Conservation (phyloP, 2,329 filamentous ascomycete species). For the Epichloe scottii region DNA sequence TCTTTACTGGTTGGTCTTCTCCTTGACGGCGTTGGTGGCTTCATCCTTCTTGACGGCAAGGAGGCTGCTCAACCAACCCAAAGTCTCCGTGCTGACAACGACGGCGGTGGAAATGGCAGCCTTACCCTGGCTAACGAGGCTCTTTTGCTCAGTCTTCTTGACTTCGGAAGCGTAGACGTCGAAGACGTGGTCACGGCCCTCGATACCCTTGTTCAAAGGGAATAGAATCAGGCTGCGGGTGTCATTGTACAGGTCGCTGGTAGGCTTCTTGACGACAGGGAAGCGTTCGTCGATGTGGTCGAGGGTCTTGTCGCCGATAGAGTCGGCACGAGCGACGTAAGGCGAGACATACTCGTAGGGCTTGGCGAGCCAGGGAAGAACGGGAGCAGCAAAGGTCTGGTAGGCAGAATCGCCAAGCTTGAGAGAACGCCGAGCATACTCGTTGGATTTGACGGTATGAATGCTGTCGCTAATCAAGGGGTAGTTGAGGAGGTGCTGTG, state of each 20-base stretch:
- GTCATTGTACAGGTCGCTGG: conserved; percentile 53
- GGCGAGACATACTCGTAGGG: conserved; percentile 75
- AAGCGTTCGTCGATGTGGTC: conserved; percentile 56
- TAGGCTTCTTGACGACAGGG: conserved; percentile 64
- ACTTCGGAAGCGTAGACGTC: conserved; percentile 44
- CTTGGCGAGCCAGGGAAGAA: conserved; percentile 57
- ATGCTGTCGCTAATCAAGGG: conserved; percentile 72
- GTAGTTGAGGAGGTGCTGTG: conserved; percentile 71
- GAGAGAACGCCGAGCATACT: conserved; percentile 73
- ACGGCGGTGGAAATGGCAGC: conserved; percentile 56
- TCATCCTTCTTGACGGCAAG: conserved; percentile 51
- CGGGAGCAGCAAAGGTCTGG: conserved; percentile 60
- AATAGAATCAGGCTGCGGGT: conserved; percentile 49
- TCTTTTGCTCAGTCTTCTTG: conserved; percentile 52
- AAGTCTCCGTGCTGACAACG: conserved; percentile 51
- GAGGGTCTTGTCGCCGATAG: conserved; percentile 61
- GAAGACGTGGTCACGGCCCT: conserved; percentile 50
- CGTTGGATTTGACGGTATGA: conserved; percentile 65
- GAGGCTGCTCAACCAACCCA: conserved; percentile 47
- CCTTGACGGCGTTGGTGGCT: conserved; percentile 39
- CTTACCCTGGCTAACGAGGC: conserved; percentile 55
- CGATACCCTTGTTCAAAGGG: conserved; percentile 48
- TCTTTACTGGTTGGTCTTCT: conserved; percentile 34
- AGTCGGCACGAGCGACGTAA: conserved; percentile 73
- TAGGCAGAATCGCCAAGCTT: conserved; percentile 64